Conservation (phyloP, 768 basidiomycete genomes). For the Nidularia sp. region DNA sequence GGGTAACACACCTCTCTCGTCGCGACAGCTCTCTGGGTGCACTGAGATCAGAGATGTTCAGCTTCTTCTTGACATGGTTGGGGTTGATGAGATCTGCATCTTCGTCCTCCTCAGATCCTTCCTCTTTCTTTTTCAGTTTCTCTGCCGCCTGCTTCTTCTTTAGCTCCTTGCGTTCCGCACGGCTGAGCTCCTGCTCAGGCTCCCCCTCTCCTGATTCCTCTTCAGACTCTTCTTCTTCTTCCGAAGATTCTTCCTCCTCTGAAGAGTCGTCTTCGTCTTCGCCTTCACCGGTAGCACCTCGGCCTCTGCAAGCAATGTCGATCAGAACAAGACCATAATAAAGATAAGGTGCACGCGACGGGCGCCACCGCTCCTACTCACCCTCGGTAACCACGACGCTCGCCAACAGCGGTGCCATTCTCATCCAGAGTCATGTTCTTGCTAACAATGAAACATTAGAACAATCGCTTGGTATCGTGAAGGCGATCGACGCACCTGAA, state of each 20-base stretch:
- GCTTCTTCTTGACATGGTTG: constrained; percentile 69
- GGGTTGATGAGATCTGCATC: constrained; percentile 77
- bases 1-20: constrained; percentile 50
- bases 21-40: constrained; percentile 59
- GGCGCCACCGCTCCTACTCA: constrained; percentile 18
- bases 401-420: constrained; percentile 46
- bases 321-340: background rate
- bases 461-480: constrained; percentile 7
- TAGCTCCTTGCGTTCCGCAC: constrained; percentile 70
- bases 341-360: background rate
- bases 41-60: constrained; percentile 74
- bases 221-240: constrained; percentile 42
- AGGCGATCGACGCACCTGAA: constrained; percentile 55
- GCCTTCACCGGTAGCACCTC: constrained; percentile 8
- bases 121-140: constrained; percentile 37
- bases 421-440: constrained; percentile 57
- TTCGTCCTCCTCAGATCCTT: constrained; percentile 42
- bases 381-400: constrained; percentile 36
- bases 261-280: constrained; percentile 40
- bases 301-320: background rate
- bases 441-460: constrained; percentile 25
- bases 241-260: constrained; percentile 37
- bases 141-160: constrained; percentile 76
- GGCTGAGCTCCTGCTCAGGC: constrained; percentile 53
- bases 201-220: constrained; percentile 43